Base-by-base conservation (phyloP, 257 asterid genomes). In the Ilex asprella region DNA sequence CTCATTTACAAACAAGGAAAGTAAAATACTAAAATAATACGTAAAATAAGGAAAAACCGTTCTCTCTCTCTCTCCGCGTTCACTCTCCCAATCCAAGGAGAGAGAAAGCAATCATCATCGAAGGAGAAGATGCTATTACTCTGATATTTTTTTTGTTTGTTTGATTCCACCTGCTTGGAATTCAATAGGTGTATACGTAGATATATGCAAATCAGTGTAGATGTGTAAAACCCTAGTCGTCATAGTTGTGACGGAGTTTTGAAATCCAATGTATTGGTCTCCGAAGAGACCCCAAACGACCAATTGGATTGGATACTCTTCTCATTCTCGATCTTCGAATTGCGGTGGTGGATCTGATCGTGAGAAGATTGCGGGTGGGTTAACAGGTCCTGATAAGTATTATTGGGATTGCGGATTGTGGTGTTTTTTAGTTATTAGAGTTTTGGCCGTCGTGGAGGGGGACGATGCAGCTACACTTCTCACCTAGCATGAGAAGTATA, bases 401-500 rank as follows among this genome's bases (percentile, higher is more conserved):
- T 50, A 50, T 9, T 9, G 13, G 21, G 13, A 50, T 10, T 50
- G 55, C 7, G 55, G 55, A 4, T 50, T 70, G 49, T 43, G 56
- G 52, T 59, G 32, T 44, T 29, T 65, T 63, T 31, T 59, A 35
- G 16, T 43, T 56, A 55, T 43, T 56, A 55, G 16, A 59, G 21
- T 49, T 27, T 35, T 55, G 30, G 60, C 14, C 13, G 51, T 56
- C 46, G 67, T 55, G 67, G 65, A 56, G 67, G 52, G 64, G 71
- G 12, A 50, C 87, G 95, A 93, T 93, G 99, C 97, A 89, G 97
- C 97, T 93, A 92, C 97, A 87, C 90, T 89, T 93, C 88, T 93
- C 99, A 78, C 96, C 97, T 82, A 86, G 96, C 92, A 93, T 90
- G 97, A 87, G 97, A 89, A 93, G 99, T 82, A 84, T 93, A 84